Conservation (phyloP, 768 basidiomycete genomes). For the Porpolomopsis calyptriformis region DNA sequence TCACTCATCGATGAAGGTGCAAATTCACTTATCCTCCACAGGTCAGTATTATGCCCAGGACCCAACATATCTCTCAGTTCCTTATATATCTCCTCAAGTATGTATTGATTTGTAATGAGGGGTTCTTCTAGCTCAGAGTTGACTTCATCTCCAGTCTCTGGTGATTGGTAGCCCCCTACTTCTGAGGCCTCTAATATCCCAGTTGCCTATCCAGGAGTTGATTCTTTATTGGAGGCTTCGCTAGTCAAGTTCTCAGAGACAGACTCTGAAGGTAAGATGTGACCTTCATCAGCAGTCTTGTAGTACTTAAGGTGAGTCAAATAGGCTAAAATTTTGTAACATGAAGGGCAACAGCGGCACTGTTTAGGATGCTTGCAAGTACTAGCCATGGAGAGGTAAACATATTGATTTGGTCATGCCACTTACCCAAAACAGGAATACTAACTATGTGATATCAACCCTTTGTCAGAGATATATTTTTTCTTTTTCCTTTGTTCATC, state of each 20-base stretch:
- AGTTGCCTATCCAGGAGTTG: no score
- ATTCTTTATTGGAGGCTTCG: not conserved
- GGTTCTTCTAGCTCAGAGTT: not conserved
- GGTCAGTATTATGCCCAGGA: conserved; percentile 1
- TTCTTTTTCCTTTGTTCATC: no score
- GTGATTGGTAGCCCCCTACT: not conserved
- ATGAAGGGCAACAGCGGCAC: not conserved
- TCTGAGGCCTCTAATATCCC: no score
- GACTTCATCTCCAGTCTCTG: not conserved
- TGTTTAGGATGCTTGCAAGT: not conserved
- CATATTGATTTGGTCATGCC: no score
- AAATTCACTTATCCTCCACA: conserved; percentile 3
- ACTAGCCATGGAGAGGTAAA: not conserved
- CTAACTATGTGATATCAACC: no score
- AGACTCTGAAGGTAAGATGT: not conserved
- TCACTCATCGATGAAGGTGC: not conserved
- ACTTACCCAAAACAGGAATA: no score
- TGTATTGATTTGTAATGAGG: no score
- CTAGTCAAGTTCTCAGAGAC: no score
- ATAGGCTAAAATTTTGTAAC: not conserved
- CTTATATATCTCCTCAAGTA: conserved; percentile 5
- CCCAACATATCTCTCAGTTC: conserved; percentile 5
- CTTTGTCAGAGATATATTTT: no score
- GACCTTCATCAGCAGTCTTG: not conserved
- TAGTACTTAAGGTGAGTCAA: not conserved